phyloP scores from a whole-genome alignment of 345 rosid genomes.

The Moringa oleifera region DNA sequence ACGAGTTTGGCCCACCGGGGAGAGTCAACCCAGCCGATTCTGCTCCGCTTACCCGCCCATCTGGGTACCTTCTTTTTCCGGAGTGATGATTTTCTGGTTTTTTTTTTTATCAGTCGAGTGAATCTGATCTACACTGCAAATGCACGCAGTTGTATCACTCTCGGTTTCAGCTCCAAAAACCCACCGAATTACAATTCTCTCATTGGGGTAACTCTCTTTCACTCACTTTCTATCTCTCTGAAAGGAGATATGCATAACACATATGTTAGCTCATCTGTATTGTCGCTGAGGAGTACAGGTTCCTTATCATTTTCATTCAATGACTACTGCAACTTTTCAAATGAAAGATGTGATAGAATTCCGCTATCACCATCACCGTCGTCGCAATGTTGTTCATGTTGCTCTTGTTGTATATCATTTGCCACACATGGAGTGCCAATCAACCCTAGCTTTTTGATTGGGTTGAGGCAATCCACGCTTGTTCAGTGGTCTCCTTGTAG shows the following conservation, averaged over 20 bases:
- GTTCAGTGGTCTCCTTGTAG: constrained; percentile 57
- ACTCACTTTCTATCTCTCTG: neutral
- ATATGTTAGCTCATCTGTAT: constrained; percentile 39
- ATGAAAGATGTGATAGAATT: constrained; percentile 42
- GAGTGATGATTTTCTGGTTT: neutral
- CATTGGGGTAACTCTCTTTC: constrained; percentile 22
- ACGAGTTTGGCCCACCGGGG: neutral
- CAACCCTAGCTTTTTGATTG: constrained; percentile 45
- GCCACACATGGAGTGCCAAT: constrained; percentile 29
- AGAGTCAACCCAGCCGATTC: constrained; percentile 10
- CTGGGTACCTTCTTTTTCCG: neutral
- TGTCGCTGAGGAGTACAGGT: constrained; percentile 41
- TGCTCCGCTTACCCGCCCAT: neutral
- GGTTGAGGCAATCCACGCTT: constrained; percentile 65
- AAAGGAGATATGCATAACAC: constrained; percentile 35
- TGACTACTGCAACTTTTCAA: constrained; percentile 40
- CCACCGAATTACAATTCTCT: constrained; percentile 1
- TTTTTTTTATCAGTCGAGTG: neutral
- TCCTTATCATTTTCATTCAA: constrained; percentile 42
- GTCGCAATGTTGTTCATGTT: constrained; percentile 26
- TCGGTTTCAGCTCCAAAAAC: constrained; percentile 14
- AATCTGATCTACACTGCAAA: constrained; percentile 1
- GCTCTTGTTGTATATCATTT: constrained; percentile 31
- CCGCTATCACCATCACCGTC: constrained; percentile 15
- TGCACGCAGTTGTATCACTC: constrained; percentile 7